Conservation (phyloP, 164 flowering plant species). For the Nymphaea colorata region DNA sequence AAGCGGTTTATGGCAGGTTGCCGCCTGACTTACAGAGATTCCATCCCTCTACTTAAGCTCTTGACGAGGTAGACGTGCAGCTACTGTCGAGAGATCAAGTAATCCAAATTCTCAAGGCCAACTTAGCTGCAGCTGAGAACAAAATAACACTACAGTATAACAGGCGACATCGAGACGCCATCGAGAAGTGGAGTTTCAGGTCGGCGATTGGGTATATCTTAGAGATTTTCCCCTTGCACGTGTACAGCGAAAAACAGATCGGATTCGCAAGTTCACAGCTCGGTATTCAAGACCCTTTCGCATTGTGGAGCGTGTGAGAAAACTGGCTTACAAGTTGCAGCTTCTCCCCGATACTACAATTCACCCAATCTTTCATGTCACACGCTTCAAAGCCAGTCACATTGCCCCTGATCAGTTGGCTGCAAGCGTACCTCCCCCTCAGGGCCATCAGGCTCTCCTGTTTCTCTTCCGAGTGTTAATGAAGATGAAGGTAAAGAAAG, state of each 20-base stretch:
- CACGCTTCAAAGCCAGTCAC: neutral
- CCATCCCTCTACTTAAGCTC: neutral
- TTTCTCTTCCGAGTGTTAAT: too few relatives aligned
- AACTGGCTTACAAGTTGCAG: neutral
- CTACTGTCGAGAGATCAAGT: neutral
- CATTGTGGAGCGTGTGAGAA: neutral
- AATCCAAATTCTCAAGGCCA: constrained; percentile 4
- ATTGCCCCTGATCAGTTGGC: too few relatives aligned
- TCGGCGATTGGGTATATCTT: neutral
- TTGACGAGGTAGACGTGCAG: neutral
- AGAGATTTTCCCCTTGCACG: neutral
- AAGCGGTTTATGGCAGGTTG: neutral
- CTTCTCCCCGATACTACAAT: neutral
- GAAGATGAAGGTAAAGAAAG: too few relatives aligned
- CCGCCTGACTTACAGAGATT: neutral
- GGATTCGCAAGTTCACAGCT: neutral
- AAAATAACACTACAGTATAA: neutral
- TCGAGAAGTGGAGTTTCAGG: neutral
- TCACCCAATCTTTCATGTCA: neutral
- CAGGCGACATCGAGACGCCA: neutral
- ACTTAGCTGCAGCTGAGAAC: neutral
- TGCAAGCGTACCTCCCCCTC: too few relatives aligned
- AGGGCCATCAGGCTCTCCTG: too few relatives aligned
- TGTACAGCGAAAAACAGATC: neutral
- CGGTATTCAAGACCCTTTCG: neutral